Percentiles rank a stretch among this genome's conserved stretches.
phyloP scores from a whole-genome alignment of 768 basidiomycete genomes.

The Amanita fuliginea region DNA sequence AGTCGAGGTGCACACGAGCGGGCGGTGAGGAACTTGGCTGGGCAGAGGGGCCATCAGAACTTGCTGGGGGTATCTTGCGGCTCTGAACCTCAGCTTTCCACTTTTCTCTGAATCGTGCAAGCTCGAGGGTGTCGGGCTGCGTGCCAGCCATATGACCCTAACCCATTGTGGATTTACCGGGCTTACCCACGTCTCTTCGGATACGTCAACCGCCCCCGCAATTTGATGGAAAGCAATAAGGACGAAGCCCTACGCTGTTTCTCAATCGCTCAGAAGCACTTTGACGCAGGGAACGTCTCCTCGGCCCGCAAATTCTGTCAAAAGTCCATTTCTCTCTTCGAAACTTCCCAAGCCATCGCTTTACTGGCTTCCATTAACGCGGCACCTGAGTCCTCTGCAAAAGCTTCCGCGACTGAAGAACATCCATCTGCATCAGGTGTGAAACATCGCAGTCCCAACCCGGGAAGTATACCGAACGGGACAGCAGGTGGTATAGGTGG shows the following conservation, averaged over 20 bases:
- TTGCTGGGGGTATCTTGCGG: slow-evolving; percentile 15
- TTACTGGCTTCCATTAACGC: slow-evolving; percentile 59
- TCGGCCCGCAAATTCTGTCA: slow-evolving; percentile 83
- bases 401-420: slow-evolving; percentile 36
- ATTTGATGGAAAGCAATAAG: slow-evolving; percentile 72
- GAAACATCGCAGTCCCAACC: slow-evolving; percentile 43
- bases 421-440: slow-evolving; percentile 68
- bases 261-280: slow-evolving; percentile 65
- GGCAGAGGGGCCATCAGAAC: neutral
- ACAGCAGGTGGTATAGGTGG: slow-evolving; percentile 51
- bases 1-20: slow-evolving; percentile 5
- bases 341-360: slow-evolving; percentile 62
- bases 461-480: slow-evolving; percentile 23
- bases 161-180: slow-evolving; percentile 1
- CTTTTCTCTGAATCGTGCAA: slow-evolving; percentile 57
- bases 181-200: slow-evolving; percentile 7
- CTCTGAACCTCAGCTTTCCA: slow-evolving; percentile 60
- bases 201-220: neutral
- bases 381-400: slow-evolving; percentile 27
- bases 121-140: slow-evolving; percentile 44
- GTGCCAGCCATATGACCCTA: slow-evolving; percentile 10
- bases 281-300: slow-evolving; percentile 56
- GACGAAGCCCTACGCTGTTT: slow-evolving; percentile 85
- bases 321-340: slow-evolving; percentile 77
- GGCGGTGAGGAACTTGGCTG: slow-evolving; percentile 5